These are phyloP conservation scores for Monilinia polystroma DNA, from an alignment of 2,329 filamentous ascomycete species.

Conservation along the genomic window DNA sequence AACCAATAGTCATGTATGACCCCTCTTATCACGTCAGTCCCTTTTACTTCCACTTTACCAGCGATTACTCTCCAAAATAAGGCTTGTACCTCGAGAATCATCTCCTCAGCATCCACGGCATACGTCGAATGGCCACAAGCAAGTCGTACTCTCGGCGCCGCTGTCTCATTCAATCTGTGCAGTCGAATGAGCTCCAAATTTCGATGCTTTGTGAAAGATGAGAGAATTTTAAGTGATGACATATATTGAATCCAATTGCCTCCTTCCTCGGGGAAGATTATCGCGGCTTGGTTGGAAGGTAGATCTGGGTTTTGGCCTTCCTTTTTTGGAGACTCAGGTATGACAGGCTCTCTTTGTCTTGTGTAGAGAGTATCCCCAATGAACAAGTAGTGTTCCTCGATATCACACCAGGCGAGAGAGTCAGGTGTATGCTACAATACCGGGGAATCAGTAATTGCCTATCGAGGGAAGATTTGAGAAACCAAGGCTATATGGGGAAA, in stretches of 20 bases:
- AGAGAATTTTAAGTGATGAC: slow-evolving; percentile 41
- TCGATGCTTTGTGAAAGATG: slow-evolving; percentile 40
- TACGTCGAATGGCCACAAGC: slow-evolving; percentile 44
- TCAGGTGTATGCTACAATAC: background rate
- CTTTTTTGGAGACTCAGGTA: slow-evolving; percentile 37
- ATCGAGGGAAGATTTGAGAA: background rate
- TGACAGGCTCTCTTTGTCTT: slow-evolving; percentile 32
- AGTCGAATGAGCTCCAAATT: slow-evolving; percentile 36
- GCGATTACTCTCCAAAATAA: slow-evolving; percentile 41
- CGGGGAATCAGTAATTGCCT: background rate
- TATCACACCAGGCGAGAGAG: slow-evolving; percentile 23
- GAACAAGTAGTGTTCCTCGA: slow-evolving; percentile 45
- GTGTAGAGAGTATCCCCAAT: slow-evolving; percentile 50
- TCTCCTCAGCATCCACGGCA: slow-evolving; percentile 41
- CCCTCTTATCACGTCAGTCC: slow-evolving; percentile 37
- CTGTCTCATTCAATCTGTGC: slow-evolving; percentile 32
- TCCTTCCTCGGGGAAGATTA: slow-evolving; percentile 44
- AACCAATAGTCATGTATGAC: slow-evolving; percentile 43
- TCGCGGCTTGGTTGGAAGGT: slow-evolving; percentile 36
- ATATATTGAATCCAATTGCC: slow-evolving; percentile 44
- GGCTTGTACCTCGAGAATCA: slow-evolving; percentile 40
- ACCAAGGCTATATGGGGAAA: background rate
- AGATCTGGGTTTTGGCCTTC: slow-evolving; percentile 27
- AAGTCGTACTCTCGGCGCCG: slow-evolving; percentile 33
- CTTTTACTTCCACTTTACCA: slow-evolving; percentile 40